Evolutionary conservation across 2,329 filamentous ascomycete species (phyloP).

Genomic region (Fusarium brevicatenulatum): DNA sequence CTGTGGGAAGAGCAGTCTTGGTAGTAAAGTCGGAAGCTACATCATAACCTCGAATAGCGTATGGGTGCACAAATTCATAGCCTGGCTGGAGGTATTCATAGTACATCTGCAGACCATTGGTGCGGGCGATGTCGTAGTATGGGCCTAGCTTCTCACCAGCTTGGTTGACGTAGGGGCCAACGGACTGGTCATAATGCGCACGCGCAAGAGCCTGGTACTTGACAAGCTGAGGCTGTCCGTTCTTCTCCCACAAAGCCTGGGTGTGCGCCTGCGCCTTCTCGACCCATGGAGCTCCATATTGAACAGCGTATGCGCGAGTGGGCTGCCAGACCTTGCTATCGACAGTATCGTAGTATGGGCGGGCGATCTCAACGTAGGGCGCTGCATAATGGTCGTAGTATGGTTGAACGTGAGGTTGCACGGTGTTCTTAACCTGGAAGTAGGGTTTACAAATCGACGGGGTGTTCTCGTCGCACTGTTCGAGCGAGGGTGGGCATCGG

Average conservation of each 20-base stretch:
- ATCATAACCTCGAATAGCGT: conserved; percentile 74
- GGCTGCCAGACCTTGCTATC: conserved; percentile 76
- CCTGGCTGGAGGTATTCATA: conserved; percentile 78
- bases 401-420: conserved; percentile 80
- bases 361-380: conserved; percentile 80
- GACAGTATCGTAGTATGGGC: conserved; percentile 76
- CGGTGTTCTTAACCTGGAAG: conserved; percentile 68
- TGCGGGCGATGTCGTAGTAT: conserved; percentile 75
- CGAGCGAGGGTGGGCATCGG: conserved; percentile 78
- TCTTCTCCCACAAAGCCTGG: conserved; percentile 80
- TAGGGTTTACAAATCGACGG: conserved; percentile 88
- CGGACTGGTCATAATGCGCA: conserved; percentile 73
- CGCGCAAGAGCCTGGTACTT: conserved; percentile 70
- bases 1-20: conserved; percentile 77
- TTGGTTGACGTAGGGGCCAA: conserved; percentile 79
- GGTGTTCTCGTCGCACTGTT: conserved; percentile 74
- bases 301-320: conserved; percentile 71
- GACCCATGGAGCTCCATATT: conserved; percentile 79
- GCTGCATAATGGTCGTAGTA: conserved; percentile 88
- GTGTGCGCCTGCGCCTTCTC: conserved; percentile 73
- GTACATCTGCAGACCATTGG: conserved; percentile 74
- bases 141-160: conserved; percentile 69
- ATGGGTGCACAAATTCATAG: conserved; percentile 79
- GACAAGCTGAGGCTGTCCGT: conserved; percentile 77
- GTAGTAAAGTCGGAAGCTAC: conserved; percentile 73